Evolutionary conservation across 208 protist genomes (phyloP).

Genomic region (Leishmania tarentolae): DNA sequence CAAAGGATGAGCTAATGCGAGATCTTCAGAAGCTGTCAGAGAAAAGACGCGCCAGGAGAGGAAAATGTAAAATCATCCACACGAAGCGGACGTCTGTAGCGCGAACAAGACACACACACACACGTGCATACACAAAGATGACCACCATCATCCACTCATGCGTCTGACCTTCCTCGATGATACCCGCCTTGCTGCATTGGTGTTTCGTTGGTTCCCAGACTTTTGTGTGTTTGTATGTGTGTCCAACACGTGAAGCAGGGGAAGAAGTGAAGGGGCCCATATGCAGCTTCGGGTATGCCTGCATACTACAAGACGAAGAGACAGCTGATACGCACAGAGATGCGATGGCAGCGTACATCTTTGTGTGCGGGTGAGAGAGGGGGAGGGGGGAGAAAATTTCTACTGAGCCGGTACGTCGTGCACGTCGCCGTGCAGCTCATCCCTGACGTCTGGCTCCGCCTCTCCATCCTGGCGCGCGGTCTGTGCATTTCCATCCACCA

Average conservation of each 20-base stretch:
- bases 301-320: background rate
- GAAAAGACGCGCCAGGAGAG: background rate
- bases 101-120: background rate
- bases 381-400: background rate
- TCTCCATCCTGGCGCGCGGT: too few species aligned
- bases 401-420: background rate
- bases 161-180: background rate
- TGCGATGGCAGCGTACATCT: background rate
- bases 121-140: background rate
- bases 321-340: background rate
- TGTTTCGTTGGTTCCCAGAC: background rate
- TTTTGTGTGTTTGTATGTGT: background rate
- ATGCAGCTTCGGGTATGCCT: background rate
- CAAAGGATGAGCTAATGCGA: background rate
- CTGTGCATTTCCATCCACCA: background rate
- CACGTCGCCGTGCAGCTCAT: background rate
- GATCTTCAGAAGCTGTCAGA: background rate
- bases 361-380: background rate
- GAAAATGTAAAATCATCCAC: too few species aligned
- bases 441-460: background rate
- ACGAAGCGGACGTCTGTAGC: background rate
- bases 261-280: background rate
- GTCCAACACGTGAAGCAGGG: background rate
- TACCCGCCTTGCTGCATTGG: background rate
- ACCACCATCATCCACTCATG: background rate